Conservation (phyloP, 2,329 filamentous ascomycete genomes). For the Harringtonia lauricola region DNA sequence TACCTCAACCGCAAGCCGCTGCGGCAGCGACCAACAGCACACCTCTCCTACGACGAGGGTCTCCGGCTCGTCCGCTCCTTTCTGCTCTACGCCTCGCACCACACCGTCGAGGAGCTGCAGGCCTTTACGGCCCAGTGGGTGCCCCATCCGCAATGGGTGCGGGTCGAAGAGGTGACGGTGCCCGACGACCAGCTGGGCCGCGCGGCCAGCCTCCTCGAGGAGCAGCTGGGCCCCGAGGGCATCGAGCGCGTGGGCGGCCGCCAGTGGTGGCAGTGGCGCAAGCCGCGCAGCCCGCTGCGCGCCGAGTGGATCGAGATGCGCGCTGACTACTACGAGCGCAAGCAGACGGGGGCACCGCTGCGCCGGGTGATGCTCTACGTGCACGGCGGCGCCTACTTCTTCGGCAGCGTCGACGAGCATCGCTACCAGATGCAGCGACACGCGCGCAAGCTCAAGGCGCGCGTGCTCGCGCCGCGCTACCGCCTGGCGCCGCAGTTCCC, state of each 20-base stretch:
- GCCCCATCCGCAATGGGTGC: conserved; percentile 79
- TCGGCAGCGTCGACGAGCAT: conserved; percentile 91
- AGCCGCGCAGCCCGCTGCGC: conserved; percentile 51
- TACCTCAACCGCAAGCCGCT: conserved; percentile 72
- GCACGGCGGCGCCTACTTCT: conserved; percentile 91
- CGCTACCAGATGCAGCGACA: conserved; percentile 97
- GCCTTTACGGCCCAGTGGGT: conserved; percentile 88
- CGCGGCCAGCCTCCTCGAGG: conserved; percentile 56
- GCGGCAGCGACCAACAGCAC: conserved; percentile 71
- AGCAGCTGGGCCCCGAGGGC: conserved; percentile 69
- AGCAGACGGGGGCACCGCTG: conserved; percentile 45
- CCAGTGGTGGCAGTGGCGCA: conserved; percentile 85
- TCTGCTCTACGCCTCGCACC: conserved; percentile 71
- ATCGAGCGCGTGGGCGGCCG: conserved; percentile 66
- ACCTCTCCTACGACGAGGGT: conserved; percentile 90
- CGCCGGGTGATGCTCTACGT: conserved; percentile 85
- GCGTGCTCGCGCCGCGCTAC: conserved; percentile 80
- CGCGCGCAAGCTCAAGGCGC: conserved; percentile 83
- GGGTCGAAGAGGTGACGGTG: conserved; percentile 59
- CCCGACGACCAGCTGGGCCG: conserved; percentile 49
- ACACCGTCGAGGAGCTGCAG: conserved; percentile 89
- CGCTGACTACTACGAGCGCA: conserved; percentile 63
- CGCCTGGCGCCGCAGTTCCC: conserved; percentile 87
- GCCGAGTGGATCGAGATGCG: conserved; percentile 98
- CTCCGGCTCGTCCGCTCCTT: conserved; percentile 80